Percentiles rank a stretch among this genome's conserved stretches.
Conservation (phyloP, 306 rosid species). For the Glycyrrhiza uralensis region DNA sequence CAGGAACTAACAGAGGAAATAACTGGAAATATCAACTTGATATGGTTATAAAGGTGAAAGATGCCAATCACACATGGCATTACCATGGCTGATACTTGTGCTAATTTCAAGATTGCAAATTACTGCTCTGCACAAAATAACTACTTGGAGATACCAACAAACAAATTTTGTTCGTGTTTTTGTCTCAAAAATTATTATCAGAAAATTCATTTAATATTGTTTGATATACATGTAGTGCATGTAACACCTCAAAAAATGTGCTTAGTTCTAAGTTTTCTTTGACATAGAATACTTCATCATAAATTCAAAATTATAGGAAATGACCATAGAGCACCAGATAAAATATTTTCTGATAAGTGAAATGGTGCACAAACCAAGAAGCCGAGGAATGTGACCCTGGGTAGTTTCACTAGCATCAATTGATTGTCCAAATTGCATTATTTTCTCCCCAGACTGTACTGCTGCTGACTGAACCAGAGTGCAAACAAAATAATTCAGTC, state of each 20-base stretch:
- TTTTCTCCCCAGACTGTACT: constrained; percentile 71
- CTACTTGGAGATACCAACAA: not conserved
- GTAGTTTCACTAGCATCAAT: constrained; percentile 61
- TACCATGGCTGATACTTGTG: not conserved
- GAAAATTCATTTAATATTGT: constrained; percentile 2
- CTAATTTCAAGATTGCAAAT: not conserved
- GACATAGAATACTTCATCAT: not conserved
- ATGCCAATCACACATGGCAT: not conserved
- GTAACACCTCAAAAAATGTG: too few relatives aligned
- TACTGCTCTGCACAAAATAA: not conserved
- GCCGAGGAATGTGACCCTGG: constrained; percentile 89
- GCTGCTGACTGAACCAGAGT: constrained; percentile 67
- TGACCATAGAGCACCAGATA: not conserved
- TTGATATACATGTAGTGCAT: not conserved
- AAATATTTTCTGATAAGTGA: constrained; percentile 8
- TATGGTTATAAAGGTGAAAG: not conserved
- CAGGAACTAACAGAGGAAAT: not conserved
- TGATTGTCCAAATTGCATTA: constrained; percentile 80
- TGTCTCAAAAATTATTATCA: not conserved
- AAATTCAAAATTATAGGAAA: constrained; percentile 17
- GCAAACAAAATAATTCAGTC: constrained; percentile 20
- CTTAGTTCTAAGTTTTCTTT: not conserved
- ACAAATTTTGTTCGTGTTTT: not conserved
- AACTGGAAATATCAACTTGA: not conserved
- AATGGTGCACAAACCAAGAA: constrained; percentile 67